phyloP scores from a whole-genome alignment of 163 green algal species.

The Trebouxia gelatinosa region DNA sequence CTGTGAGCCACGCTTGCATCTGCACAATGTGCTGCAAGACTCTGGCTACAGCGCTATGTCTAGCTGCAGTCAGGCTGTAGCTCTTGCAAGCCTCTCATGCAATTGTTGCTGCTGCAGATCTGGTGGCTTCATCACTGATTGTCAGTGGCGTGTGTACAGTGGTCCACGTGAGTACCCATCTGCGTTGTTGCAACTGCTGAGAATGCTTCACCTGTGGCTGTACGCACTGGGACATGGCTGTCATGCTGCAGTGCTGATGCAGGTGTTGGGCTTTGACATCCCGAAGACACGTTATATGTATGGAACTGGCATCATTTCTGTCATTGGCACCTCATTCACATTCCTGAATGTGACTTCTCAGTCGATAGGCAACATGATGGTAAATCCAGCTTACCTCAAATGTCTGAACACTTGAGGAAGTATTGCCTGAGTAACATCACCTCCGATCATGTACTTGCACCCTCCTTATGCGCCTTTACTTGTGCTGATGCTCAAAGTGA shows the following conservation, averaged over 20 bases:
- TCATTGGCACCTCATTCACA: constrained; percentile 66
- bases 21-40: too few species aligned
- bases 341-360: constrained; percentile 13
- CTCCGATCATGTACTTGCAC: background rate
- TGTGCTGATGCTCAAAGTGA: background rate
- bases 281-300: constrained; percentile 38
- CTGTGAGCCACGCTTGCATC: background rate
- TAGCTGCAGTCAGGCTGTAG: too few species aligned
- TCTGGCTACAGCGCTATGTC: too few species aligned
- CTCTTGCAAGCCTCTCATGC: too few species aligned
- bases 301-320: constrained; percentile 57
- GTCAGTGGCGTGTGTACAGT: constrained; percentile 72
- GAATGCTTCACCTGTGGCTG: background rate
- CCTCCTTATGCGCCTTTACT: background rate
- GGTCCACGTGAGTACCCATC: constrained; percentile 60
- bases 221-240: background rate
- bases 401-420: too few species aligned
- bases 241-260: background rate
- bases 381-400: background rate
- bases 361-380: constrained; percentile 35
- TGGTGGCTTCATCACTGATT: constrained; percentile 73
- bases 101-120: constrained; percentile 49
- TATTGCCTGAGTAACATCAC: too few species aligned
- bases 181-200: too few species aligned
- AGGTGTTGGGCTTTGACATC: constrained; percentile 41